These are phyloP conservation scores for Darksidea phi DNA, from an alignment of 495 filamentous ascomycete genomes.

Conservation along the genomic window DNA sequence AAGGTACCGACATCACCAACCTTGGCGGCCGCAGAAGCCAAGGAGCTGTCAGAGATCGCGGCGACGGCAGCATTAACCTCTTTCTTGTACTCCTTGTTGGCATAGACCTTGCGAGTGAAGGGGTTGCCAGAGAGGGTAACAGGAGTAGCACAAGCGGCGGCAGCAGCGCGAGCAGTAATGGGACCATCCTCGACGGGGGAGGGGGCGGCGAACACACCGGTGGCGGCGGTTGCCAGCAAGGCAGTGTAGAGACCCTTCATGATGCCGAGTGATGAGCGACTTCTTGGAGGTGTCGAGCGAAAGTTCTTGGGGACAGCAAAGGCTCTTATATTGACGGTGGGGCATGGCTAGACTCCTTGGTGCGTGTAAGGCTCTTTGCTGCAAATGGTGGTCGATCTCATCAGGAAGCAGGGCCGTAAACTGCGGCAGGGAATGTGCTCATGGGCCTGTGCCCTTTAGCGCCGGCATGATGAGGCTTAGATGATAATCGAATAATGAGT, in stretches of 20 bases:
- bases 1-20: conserved; percentile 68
- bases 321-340: conserved; percentile 31
- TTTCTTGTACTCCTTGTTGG: conserved; percentile 57
- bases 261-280: conserved; percentile 12
- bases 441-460: conserved; percentile 28
- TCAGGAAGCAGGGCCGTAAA: conserved; percentile 36
- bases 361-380: conserved; percentile 9
- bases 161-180: conserved; percentile 21
- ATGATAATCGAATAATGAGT: conserved; percentile 26
- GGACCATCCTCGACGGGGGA: conserved; percentile 28
- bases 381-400: conserved; percentile 17
- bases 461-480: conserved; percentile 32
- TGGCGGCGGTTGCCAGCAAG: conserved; percentile 33
- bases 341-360: conserved; percentile 9
- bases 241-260: conserved; percentile 35
- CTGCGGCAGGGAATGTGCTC: conserved; percentile 31
- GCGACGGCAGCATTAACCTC: conserved; percentile 54
- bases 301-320: conserved; percentile 6
- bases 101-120: conserved; percentile 55
- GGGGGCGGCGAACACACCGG: conserved; percentile 29
- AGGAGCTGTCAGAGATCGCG: conserved; percentile 38
- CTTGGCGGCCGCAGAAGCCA: conserved; percentile 48
- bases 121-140: conserved; percentile 58
- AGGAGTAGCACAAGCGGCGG: conserved; percentile 48
- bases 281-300: conserved; percentile 19